Conservation (phyloP, 371 early-diverging fungal species). For the Thermomucor indicae-seudaticae region DNA sequence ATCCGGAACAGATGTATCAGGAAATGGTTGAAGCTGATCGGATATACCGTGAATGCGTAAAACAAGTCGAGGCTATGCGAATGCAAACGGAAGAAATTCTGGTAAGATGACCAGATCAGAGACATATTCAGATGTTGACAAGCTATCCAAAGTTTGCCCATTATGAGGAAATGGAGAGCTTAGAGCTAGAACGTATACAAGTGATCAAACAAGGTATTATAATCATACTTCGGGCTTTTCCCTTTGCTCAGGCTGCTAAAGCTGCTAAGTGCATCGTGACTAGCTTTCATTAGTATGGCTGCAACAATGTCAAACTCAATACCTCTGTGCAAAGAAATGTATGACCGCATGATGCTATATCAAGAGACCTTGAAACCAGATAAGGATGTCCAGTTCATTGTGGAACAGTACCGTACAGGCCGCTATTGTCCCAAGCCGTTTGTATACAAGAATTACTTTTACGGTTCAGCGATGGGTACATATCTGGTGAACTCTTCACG, state of each 20-base stretch:
- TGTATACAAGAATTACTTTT: conserved; percentile 55
- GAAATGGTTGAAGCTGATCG: conserved; percentile 54
- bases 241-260: too few relatives aligned
- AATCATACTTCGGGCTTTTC: too few relatives aligned
- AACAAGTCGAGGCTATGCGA: conserved; percentile 55
- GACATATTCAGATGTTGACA: not conserved
- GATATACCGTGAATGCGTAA: conserved; percentile 51
- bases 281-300: conserved; percentile 63
- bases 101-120: conserved; percentile 31
- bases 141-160: conserved; percentile 37
- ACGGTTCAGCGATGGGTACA: conserved; percentile 54
- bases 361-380: conserved; percentile 67
- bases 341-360: conserved; percentile 59
- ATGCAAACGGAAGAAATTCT: conserved; percentile 61
- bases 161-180: conserved; percentile 53
- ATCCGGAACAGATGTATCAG: not conserved
- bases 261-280: not conserved
- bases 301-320: conserved; percentile 59
- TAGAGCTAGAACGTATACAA: conserved; percentile 56
- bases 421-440: conserved; percentile 64
- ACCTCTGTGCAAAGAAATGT: conserved; percentile 48
- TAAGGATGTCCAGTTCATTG: conserved; percentile 64
- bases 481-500: not conserved
- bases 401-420: conserved; percentile 69
- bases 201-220: conserved; percentile 55